A percentile compares a stretch with the other conserved stretches of the same genome.
phyloP scores from a whole-genome alignment of 176 grass and related monocot genomes.

The Puccinellia tenuiflora region DNA sequence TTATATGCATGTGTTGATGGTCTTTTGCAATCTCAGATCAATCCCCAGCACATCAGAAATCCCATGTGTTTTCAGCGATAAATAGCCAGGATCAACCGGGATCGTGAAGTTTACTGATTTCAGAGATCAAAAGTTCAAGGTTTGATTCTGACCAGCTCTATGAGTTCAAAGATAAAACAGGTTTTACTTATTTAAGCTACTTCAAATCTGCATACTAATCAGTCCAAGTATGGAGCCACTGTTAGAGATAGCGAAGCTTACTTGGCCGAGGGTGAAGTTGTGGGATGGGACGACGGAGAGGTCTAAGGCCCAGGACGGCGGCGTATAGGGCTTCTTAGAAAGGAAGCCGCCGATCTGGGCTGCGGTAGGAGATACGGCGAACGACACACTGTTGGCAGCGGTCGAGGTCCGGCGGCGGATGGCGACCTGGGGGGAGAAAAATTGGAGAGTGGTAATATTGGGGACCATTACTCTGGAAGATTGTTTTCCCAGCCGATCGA shows the following conservation, averaged over 20 bases:
- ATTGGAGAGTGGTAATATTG: background rate
- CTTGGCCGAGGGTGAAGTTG: slow-evolving; percentile 63
- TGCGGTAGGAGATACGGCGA: slow-evolving; percentile 1
- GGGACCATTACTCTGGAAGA: background rate
- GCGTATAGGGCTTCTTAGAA: slow-evolving; percentile 59
- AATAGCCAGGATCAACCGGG: too few relatives aligned
- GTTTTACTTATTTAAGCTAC: too few relatives aligned
- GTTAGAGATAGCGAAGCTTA: slow-evolving; percentile 12
- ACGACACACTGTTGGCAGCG: background rate
- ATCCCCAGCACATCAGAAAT: too few relatives aligned
- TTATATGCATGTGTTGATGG: too few relatives aligned
- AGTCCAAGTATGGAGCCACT: background rate
- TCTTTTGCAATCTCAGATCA: too few relatives aligned
- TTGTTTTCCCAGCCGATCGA: background rate
- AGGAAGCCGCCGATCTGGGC: slow-evolving; percentile 53
- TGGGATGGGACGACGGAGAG: slow-evolving; percentile 51
- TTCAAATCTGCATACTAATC: background rate
- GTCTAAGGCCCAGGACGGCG: slow-evolving; percentile 71
- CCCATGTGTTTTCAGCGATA: too few relatives aligned
- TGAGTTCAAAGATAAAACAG: too few relatives aligned
- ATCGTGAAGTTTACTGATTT: too few relatives aligned
- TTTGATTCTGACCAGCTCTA: too few relatives aligned
- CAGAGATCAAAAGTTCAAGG: too few relatives aligned
- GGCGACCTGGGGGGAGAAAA: background rate
- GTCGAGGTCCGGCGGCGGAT: background rate